Conservation (phyloP, 1,284 basidiomycete species). For the Puccinia triticina region DNA sequence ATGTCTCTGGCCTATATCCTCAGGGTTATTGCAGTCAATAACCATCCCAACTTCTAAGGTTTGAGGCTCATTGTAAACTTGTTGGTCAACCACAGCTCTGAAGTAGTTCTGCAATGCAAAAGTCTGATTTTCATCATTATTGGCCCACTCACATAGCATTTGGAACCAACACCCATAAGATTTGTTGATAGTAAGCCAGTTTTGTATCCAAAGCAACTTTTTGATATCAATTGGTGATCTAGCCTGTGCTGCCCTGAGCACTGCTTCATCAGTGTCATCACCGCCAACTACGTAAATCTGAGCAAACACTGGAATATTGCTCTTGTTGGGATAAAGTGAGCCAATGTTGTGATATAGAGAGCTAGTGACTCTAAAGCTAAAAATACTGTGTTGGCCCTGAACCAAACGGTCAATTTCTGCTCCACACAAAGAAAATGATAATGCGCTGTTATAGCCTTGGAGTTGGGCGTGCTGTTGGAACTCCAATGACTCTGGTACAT, state of each 20-base stretch:
- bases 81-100: background rate
- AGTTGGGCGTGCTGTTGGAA: background rate
- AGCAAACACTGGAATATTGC: background rate
- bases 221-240: background rate
- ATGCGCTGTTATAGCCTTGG: background rate
- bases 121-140: background rate
- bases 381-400: background rate
- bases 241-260: background rate
- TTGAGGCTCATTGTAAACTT: conserved; percentile 2
- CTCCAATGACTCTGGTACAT: background rate
- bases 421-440: background rate
- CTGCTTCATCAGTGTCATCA: background rate
- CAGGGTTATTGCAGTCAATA: background rate
- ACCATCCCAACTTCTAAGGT: conserved; percentile 23
- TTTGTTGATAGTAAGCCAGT: background rate
- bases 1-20: background rate
- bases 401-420: background rate
- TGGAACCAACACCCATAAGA: background rate
- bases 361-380: background rate
- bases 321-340: background rate
- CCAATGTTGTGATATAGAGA: conserved; percentile 11
- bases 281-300: conserved; percentile 21
- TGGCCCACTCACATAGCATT: background rate
- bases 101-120: background rate
- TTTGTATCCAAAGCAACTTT: background rate